These are phyloP conservation scores for Candida anutae DNA, from an alignment of 1,139 yeast genomes.

Conservation along the genomic window DNA sequence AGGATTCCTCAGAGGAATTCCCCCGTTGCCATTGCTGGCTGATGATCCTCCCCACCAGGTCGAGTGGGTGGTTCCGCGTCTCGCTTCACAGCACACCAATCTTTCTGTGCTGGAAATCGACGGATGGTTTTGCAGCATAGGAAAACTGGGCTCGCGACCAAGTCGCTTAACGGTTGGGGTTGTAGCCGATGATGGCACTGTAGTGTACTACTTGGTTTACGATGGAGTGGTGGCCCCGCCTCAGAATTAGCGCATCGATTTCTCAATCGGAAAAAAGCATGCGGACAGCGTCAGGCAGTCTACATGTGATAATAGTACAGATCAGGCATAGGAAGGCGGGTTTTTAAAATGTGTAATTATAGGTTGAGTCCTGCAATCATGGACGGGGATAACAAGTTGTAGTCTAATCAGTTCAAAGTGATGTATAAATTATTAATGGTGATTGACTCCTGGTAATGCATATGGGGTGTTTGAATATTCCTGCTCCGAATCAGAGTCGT, in stretches of 20 bases:
- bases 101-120: slow-evolving; percentile 19
- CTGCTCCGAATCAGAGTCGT: slow-evolving; percentile 5
- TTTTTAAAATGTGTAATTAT: too few species aligned
- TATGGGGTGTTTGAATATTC: too few species aligned
- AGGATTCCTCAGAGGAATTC: slow-evolving; percentile 25
- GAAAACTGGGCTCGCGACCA: slow-evolving; percentile 14
- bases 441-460: neutral
- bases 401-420: too few species aligned
- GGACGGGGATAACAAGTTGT: too few species aligned
- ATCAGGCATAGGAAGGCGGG: too few species aligned
- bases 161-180: slow-evolving; percentile 46
- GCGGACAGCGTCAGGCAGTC: too few species aligned
- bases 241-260: slow-evolving; percentile 24
- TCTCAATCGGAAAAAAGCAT: too few species aligned
- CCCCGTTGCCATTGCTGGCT: slow-evolving; percentile 20
- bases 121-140: slow-evolving; percentile 23
- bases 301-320: too few species aligned
- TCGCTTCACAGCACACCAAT: slow-evolving; percentile 8
- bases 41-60: slow-evolving; percentile 4
- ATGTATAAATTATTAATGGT: too few species aligned
- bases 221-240: slow-evolving; percentile 57
- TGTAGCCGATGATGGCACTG: slow-evolving; percentile 56
- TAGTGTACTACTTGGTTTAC: slow-evolving; percentile 58
- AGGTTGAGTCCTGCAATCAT: too few species aligned
- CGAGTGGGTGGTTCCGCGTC: slow-evolving; percentile 32